Evolutionary conservation across 2,329 filamentous ascomycete species (phyloP), one percentile per base, ranked within the genome.

Genomic region (Sporothrix humicola): DNA sequence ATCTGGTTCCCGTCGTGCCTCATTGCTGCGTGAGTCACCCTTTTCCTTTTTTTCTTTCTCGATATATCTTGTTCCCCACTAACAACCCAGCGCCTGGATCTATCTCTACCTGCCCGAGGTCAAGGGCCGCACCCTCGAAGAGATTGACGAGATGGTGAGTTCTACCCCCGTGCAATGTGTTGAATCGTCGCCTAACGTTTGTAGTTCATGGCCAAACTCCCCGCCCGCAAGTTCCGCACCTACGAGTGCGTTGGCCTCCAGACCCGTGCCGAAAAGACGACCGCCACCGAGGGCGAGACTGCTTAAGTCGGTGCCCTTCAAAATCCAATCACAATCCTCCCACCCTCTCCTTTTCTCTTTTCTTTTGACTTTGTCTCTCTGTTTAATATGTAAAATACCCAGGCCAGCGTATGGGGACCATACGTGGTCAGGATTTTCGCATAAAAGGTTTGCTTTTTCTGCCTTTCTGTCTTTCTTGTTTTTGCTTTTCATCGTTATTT

Each of bases 131-230:
- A 87, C 83, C 0, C 80, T 87, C 3, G 86, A 86, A 78, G 85
- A 88, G 75, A 87, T 87, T 73, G 86, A 87, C 71, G 85, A 88
- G 76, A 87, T 89, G 85, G 83, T 85, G 78, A 73, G n/a, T n/a
- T n/a, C n/a, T n/a, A n/a, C n/a, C n/a, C n/a, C n/a, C n/a, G n/a
- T n/a, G n/a, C n/a, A n/a, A n/a, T n/a, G n/a, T n/a, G n/a, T n/a
- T 26, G 52, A 23, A 13, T 12, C 10, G 10, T 12, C 13, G 4
- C 3, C 50, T 63, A 20, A 44, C 31, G 15, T 3, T 5, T 9
- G 12, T 23, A 80, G 79, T 80, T 81, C 71, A 81, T 84, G 76
- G 81, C 81, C 10, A 76, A 79, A 1, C 76, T 86, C 1, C 79
- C 82, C 0, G 84, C 84, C 1, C 79, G 83, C 54, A 82, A 83